A percentile compares a stretch with the other conserved stretches of the same genome.
These are phyloP conservation scores for Metroxylon sagu DNA, from an alignment of 176 grass and related monocot species.

Conservation along the genomic window DNA sequence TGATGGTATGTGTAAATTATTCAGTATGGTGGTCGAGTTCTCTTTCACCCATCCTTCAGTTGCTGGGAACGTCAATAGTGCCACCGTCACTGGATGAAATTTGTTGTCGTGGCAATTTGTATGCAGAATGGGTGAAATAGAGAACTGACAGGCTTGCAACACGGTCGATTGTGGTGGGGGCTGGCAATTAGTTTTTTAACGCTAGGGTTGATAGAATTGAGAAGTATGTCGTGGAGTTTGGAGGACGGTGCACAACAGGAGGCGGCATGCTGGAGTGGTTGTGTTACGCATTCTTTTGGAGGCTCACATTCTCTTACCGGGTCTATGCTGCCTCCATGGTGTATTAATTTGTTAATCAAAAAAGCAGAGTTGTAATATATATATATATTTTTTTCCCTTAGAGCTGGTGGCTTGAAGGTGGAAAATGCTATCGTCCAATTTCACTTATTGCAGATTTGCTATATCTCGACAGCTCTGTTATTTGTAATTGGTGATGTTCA, in stretches of 20 bases:
- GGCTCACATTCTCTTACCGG: constrained; percentile 9
- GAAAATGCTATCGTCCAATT: too few relatives aligned
- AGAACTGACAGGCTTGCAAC: constrained; percentile 18
- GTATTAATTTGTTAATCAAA: constrained; percentile 31
- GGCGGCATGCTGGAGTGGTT: constrained; percentile 27
- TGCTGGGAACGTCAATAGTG: background rate
- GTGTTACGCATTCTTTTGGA: constrained; percentile 65
- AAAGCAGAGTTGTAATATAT: constrained; percentile 2
- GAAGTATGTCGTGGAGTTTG: constrained; percentile 41
- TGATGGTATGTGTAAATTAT: constrained; percentile 44
- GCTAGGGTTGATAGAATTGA: constrained; percentile 22
- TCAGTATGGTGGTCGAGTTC: constrained; percentile 27
- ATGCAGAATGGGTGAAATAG: constrained; percentile 17
- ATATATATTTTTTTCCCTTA: background rate
- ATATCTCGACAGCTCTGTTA: too few relatives aligned
- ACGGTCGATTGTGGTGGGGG: constrained; percentile 12
- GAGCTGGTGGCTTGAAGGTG: background rate
- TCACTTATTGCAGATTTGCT: too few relatives aligned
- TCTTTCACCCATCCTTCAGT: constrained; percentile 10
- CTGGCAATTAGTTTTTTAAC: constrained; percentile 28
- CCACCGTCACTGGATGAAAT: constrained; percentile 3
- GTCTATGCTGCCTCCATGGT: constrained; percentile 23
- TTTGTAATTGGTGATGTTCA: too few relatives aligned
- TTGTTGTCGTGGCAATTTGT: background rate
- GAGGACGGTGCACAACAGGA: constrained; percentile 33